Base-by-base conservation (phyloP, 345 rosid species). In the Garcia nutans region DNA sequence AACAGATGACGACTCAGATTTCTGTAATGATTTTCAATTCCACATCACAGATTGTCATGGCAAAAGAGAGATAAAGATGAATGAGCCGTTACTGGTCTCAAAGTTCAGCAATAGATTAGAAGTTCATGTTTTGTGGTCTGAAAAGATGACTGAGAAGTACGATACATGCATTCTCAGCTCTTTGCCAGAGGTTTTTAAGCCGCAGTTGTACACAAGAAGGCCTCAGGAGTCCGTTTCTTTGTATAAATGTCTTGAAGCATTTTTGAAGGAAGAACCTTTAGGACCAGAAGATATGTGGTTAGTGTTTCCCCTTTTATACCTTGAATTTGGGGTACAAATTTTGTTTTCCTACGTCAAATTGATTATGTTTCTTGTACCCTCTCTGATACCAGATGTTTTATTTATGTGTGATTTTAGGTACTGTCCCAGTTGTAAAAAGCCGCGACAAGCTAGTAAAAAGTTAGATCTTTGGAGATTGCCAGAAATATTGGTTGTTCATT, bases 21-120 rank as follows among this genome's bases (percentile, higher is more conserved):
- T 70, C 58, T 67, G 71, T 61, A 12, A 76, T 58, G 86, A 75
- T 62, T 90, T 90, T 76, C 83, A 58, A 26, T 84, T 90, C 73
- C 85, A 47, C 74, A 20, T 70, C 20, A 22, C 26, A 15, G 41
- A 78, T 69, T n/a, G 50, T 47, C 19, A 19, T 28, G 54, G 44
- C 42, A 26, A 62, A 20, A 15, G 16, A 6, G 83, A 68, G 64
- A 71, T 80, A 59, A 41, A 44, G 73, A 75, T 80, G 83, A 65
- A 58, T 64, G 49, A 70, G 6, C 76, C 64, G 0, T n/a, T 75
- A 15, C 24, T 37, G 11, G 1, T 65, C 59, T 31, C 70, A 77
- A 77, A 26, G 19, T 72, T 45, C 37, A 37, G n/a, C 2, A 23
- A 45, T 41, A 19, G 12, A 31, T 68, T 58, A 2, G 4, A 55